phyloP scores from a whole-genome alignment of 108 stramenopile species.

The Cyclotella kingstonii region DNA sequence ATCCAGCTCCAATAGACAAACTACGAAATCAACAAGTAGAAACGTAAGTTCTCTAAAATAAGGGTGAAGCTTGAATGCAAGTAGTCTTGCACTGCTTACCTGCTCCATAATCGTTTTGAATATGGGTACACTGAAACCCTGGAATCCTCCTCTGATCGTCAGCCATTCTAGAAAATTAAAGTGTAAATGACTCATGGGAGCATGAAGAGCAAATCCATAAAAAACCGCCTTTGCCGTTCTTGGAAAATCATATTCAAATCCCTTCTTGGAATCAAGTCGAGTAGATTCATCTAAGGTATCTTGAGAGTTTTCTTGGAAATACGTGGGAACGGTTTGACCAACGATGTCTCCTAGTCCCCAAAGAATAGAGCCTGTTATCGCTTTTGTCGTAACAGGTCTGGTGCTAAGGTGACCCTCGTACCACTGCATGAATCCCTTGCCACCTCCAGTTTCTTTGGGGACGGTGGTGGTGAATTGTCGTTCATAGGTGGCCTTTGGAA shows the following conservation, averaged over 20 bases:
- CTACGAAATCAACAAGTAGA: slow-evolving; percentile 16
- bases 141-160: slow-evolving; percentile 54
- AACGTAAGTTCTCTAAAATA: neutral
- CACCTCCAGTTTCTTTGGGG: slow-evolving; percentile 1
- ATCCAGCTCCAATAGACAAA: slow-evolving; percentile 86
- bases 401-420: slow-evolving; percentile 64
- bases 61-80: neutral
- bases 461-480: neutral
- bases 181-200: slow-evolving; percentile 67
- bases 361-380: slow-evolving; percentile 58
- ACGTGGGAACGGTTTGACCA: slow-evolving; percentile 62
- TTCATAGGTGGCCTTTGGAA: neutral
- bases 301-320: slow-evolving; percentile 19
- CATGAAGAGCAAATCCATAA: slow-evolving; percentile 74
- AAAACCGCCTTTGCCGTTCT: slow-evolving; percentile 57
- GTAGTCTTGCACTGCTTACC: slow-evolving; percentile 23
- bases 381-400: slow-evolving; percentile 66
- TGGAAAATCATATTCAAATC: slow-evolving; percentile 51
- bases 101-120: slow-evolving; percentile 86
- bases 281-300: neutral
- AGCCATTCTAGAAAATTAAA: slow-evolving; percentile 82
- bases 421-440: slow-evolving; percentile 56
- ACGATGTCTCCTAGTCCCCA: slow-evolving; percentile 78
- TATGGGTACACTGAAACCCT: slow-evolving; percentile 54
- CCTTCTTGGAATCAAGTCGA: slow-evolving; percentile 6